Evolutionary conservation across 805 yeast genomes (phyloP).

Genomic region (Vanderwaltozyma yarrowii): DNA sequence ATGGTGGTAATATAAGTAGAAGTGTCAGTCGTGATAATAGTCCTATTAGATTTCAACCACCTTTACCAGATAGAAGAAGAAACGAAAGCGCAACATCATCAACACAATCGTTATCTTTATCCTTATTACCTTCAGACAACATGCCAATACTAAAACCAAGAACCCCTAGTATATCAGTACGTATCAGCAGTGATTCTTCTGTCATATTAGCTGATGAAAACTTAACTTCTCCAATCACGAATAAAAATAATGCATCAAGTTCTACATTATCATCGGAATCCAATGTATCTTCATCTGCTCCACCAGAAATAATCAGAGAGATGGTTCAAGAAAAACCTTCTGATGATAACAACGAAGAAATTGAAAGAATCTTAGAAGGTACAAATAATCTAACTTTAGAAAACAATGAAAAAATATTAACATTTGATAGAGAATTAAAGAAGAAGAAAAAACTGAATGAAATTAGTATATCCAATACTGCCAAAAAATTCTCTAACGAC

Average conservation of each 20-base stretch:
- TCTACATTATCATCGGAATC: background rate
- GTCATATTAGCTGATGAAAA: conserved; percentile 1
- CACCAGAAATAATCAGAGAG: conserved; percentile 8
- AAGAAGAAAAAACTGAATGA: conserved; percentile 11
- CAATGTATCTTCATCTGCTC: background rate
- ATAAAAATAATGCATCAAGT: background rate
- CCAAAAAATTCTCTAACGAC: conserved; percentile 24
- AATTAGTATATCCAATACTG: conserved; percentile 4
- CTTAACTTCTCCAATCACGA: background rate
- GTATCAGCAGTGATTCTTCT: conserved; percentile 14
- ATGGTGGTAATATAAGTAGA: conserved; percentile 1
- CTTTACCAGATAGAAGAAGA: conserved; percentile 4
- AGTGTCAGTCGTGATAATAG: conserved; percentile 7
- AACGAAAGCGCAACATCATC: background rate
- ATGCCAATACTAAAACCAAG: conserved; percentile 6
- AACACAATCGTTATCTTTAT: conserved; percentile 5
- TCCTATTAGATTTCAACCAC: conserved; percentile 7
- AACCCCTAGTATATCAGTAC: conserved; percentile 9
- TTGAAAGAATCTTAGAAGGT: conserved; percentile 1
- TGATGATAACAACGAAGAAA: conserved; percentile 3
- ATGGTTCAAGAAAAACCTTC: conserved; percentile 14
- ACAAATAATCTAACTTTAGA: conserved; percentile 3
- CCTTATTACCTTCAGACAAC: conserved; percentile 1
- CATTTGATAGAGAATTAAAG: conserved; percentile 22
- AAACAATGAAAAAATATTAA: conserved; percentile 18